phyloP scores from a whole-genome alignment of 805 yeast genomes.

The Metschnikowia hibisci region DNA sequence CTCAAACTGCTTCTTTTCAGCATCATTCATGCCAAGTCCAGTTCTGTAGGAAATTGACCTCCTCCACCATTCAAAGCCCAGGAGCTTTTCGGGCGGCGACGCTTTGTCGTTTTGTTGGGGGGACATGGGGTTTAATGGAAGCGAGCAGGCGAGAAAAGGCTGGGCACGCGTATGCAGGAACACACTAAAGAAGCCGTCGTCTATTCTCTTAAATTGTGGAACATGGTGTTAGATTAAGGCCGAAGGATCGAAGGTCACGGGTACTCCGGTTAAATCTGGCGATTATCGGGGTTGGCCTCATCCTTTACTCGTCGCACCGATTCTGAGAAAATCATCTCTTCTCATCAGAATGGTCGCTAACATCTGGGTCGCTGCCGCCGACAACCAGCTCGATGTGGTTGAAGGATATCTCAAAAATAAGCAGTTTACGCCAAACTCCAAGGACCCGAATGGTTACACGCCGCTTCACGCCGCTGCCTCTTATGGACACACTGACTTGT shows the following conservation, averaged over 20 bases:
- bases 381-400: slow-evolving; percentile 62
- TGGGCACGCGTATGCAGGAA: neutral
- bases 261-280: too few relatives aligned
- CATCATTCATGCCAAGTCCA: slow-evolving; percentile 56
- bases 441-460: slow-evolving; percentile 93
- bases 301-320: slow-evolving; percentile 3
- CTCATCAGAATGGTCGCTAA: slow-evolving; percentile 45
- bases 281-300: neutral
- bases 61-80: slow-evolving; percentile 80
- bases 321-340: neutral
- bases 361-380: slow-evolving; percentile 95
- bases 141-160: neutral
- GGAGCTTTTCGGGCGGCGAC: slow-evolving; percentile 29
- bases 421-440: slow-evolving; percentile 58
- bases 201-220: too few relatives aligned
- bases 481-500: slow-evolving; percentile 73
- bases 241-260: too few relatives aligned
- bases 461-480: slow-evolving; percentile 98
- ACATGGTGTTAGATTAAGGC: too few relatives aligned
- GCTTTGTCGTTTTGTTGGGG: slow-evolving; percentile 11
- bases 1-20: slow-evolving; percentile 55
- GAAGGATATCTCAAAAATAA: slow-evolving; percentile 50
- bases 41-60: slow-evolving; percentile 66
- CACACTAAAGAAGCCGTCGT: neutral
- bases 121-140: neutral